Base-by-base conservation (phyloP, 164 flowering plant species). In the Paratinospora sagittata region DNA sequence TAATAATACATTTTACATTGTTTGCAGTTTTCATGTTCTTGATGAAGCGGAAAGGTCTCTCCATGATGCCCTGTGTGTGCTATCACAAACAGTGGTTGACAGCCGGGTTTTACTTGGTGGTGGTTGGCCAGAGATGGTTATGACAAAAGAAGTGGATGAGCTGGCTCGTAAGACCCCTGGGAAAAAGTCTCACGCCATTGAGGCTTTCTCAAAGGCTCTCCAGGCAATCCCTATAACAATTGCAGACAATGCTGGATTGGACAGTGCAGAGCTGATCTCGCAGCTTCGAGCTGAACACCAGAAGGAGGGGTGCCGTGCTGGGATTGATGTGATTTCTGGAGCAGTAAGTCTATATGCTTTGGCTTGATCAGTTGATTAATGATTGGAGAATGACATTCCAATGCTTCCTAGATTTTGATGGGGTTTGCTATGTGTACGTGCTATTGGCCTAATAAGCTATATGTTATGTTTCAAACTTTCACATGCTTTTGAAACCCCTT, bases 51-150 rank as follows among this genome's bases (percentile, higher is more conserved):
- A 96, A 69, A 85, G 98, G 81, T 96, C 99, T 69, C 78, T 96
- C 70, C 99, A 96, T 65, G 99, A 96, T 80, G 99, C 99, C 63
- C 76, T 96, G 79, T 96, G 99, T 71, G 98, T 96, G 72, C 85
- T 96, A 64, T 90, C 98, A 17, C 99, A 96, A 81, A 96, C 99
- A 12, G 98, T 93, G 57, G 85, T 73, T 71, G 99, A 96, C 78
- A 91, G 90, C 78, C 83, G 98, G 76, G 97, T 95, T 68, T 78
- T 95, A 76, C 83, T 90, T 72, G 99, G 99, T 69, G 98, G 99
- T 71, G 98, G 99, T 41, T 95, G 99, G 98, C 98, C 99, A 57
- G 99, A 95, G 87, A 91, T 95, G 99, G 88, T 91, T 72, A 93
- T 95, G 99, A 85, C 98, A 36, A 95, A 89, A 81, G 97, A 86